These are phyloP conservation scores for Trichophyton schoenleinii DNA, from an alignment of 2,329 filamentous ascomycete genomes.

Conservation along the genomic window DNA sequence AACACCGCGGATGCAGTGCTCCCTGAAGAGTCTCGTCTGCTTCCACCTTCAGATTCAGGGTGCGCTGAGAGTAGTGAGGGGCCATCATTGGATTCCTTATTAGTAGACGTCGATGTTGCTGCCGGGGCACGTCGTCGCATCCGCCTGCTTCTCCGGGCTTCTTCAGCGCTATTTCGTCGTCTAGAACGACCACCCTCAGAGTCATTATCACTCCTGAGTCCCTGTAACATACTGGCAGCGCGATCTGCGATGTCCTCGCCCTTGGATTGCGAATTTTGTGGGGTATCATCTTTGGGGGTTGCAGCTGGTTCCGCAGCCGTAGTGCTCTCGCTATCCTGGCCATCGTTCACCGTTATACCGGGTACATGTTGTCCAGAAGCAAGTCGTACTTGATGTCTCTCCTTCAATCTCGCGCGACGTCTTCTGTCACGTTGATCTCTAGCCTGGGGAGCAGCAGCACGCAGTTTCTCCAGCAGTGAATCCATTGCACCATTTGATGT, in stretches of 20 bases:
- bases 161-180: slow-evolving; percentile 62
- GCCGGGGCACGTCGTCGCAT: slow-evolving; percentile 51
- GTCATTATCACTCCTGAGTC: slow-evolving; percentile 55
- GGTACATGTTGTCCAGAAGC: slow-evolving; percentile 83
- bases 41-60: slow-evolving; percentile 1
- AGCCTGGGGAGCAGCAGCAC: slow-evolving; percentile 80
- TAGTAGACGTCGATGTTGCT: slow-evolving; percentile 16
- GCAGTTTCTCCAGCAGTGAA: slow-evolving; percentile 82
- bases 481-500: slow-evolving; percentile 86
- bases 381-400: slow-evolving; percentile 76
- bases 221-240: slow-evolving; percentile 71
- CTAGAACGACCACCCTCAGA: slow-evolving; percentile 48
- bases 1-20: background rate
- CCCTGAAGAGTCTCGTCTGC: background rate
- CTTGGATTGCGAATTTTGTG: slow-evolving; percentile 28
- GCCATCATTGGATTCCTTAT: slow-evolving; percentile 20
- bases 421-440: slow-evolving; percentile 81
- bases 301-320: slow-evolving; percentile 31
- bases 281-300: slow-evolving; percentile 23
- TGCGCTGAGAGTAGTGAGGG: background rate
- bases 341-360: slow-evolving; percentile 49
- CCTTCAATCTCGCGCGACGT: slow-evolving; percentile 75
- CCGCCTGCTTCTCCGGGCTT: slow-evolving; percentile 57
- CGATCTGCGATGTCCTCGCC: slow-evolving; percentile 70
- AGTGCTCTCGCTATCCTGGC: slow-evolving; percentile 39